Conservation (phyloP, 495 filamentous ascomycete genomes). For the Sordaria brevicollis region DNA sequence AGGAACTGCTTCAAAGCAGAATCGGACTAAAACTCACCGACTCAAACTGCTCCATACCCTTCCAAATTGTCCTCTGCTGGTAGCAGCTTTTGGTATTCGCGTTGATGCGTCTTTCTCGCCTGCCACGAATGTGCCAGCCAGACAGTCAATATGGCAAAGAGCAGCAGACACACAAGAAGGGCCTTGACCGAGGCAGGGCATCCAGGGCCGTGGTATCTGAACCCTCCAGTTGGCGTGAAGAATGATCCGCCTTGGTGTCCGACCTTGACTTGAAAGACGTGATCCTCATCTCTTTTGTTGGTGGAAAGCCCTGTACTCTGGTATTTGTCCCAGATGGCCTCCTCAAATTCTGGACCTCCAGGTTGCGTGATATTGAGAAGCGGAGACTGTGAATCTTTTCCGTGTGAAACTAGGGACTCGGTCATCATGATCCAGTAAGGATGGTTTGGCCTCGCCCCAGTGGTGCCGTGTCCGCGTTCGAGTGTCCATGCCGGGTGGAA, state of each 20-base stretch:
- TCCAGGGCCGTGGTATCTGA: conserved; percentile 16
- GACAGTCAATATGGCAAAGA: neutral
- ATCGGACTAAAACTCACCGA: neutral
- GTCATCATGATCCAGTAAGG: conserved; percentile 72
- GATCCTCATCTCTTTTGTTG: neutral
- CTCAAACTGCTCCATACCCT: neutral
- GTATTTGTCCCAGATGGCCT: conserved; percentile 71
- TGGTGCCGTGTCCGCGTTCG: conserved; percentile 65
- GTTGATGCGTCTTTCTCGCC: neutral
- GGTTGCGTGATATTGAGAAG: conserved; percentile 83
- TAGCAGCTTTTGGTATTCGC: neutral
- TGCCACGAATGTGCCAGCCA: neutral
- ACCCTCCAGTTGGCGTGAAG: conserved; percentile 24
- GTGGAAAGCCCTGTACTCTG: conserved; percentile 4
- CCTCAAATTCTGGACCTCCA: conserved; percentile 72
- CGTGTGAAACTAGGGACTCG: conserved; percentile 56
- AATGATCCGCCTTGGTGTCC: conserved; percentile 24
- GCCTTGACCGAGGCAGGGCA: neutral
- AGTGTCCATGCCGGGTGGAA: conserved; percentile 75
- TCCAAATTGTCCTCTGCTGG: neutral
- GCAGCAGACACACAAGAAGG: neutral
- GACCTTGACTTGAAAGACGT: conserved; percentile 21
- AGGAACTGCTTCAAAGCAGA: no score
- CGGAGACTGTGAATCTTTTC: conserved; percentile 65
- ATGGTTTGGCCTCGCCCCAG: conserved; percentile 68